These are phyloP conservation scores for Colletotrichum spinosum DNA, from an alignment of 2,329 filamentous ascomycete species.

Conservation along the genomic window DNA sequence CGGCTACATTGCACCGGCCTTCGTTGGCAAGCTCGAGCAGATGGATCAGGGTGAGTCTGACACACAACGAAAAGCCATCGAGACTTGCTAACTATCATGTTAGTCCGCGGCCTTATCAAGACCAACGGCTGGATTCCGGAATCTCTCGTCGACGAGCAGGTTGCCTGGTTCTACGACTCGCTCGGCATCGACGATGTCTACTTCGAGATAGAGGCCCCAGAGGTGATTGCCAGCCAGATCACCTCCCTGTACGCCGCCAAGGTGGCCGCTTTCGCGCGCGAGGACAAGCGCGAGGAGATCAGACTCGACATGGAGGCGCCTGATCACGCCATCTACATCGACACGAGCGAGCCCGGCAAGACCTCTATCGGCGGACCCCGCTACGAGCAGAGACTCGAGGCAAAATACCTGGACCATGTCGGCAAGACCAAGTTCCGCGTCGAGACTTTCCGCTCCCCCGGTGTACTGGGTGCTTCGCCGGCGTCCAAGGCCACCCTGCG, in stretches of 20 bases:
- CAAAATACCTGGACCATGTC: constrained; percentile 91
- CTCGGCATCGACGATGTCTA: constrained; percentile 99
- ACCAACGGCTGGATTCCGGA: constrained; percentile 88
- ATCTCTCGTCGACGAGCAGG: constrained; percentile 85
- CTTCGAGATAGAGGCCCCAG: constrained; percentile 89
- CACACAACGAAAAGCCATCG: not conserved
- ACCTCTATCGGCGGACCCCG: constrained; percentile 82
- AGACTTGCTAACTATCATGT: constrained; percentile 4
- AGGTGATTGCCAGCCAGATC: constrained; percentile 92
- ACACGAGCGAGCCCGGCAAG: constrained; percentile 91
- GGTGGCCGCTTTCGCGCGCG: constrained; percentile 90
- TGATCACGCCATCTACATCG: constrained; percentile 98
- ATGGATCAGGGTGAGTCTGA: constrained; percentile 77
- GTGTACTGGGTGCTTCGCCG: constrained; percentile 75
- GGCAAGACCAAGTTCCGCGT: constrained; percentile 85
- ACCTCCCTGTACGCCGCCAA: constrained; percentile 97
- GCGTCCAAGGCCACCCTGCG: constrained; percentile 85
- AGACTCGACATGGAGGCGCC: constrained; percentile 93
- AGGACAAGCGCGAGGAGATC: constrained; percentile 95
- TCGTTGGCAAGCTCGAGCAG: constrained; percentile 91
- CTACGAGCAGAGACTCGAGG: constrained; percentile 93
- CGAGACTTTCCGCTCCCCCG: constrained; percentile 95
- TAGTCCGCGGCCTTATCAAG: constrained; percentile 84
- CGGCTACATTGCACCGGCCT: constrained; percentile 94
- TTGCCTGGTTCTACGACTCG: constrained; percentile 97